phyloP scores from a whole-genome alignment of 371 early-diverging fungal species.

The Mortierella sp. region DNA sequence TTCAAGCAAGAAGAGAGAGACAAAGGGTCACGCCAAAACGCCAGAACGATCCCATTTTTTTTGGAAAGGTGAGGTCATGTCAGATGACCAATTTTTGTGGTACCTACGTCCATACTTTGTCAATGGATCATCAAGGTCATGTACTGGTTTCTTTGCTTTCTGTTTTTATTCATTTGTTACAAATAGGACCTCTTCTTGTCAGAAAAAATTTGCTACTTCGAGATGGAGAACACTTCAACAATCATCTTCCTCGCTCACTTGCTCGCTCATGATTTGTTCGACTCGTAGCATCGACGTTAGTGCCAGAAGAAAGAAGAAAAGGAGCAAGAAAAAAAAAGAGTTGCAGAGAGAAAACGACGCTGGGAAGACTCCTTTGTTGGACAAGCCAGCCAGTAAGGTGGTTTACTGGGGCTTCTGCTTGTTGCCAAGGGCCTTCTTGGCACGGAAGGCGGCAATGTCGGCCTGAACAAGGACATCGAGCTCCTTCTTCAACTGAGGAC shows the following conservation, averaged over 20 bases:
- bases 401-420: conserved; percentile 45
- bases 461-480: conserved; percentile 71
- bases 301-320: not conserved
- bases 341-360: not conserved
- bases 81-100: not conserved
- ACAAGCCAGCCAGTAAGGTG: not conserved
- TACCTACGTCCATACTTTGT: not conserved
- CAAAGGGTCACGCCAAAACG: not conserved
- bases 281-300: not conserved
- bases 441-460: conserved; percentile 76
- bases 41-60: not conserved
- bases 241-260: not conserved
- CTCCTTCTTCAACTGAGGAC: conserved; percentile 76
- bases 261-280: too few relatives aligned
- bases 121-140: too few relatives aligned
- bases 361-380: not conserved
- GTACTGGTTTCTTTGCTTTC: too few relatives aligned
- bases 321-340: not conserved
- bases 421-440: conserved; percentile 44
- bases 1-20: not conserved
- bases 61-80: not conserved
- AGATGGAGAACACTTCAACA: not conserved
- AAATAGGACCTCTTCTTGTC: not conserved
- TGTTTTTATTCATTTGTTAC: not conserved
- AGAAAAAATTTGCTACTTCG: not conserved